phyloP scores from a whole-genome alignment of 2,329 filamentous ascomycete species.

The Aspergillus chevalieri region DNA sequence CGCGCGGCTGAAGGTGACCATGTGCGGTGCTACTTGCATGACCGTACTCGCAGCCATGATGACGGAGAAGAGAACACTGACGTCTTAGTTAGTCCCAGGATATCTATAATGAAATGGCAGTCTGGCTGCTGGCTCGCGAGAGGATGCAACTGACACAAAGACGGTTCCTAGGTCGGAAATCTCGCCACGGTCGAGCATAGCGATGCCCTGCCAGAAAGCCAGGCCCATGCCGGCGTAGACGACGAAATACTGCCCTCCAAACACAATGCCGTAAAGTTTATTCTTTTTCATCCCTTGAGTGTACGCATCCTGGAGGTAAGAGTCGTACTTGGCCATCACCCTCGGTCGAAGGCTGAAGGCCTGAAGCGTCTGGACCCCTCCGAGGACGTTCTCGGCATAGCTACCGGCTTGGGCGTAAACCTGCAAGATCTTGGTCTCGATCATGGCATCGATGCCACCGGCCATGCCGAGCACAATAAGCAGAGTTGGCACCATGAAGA shows the following conservation, averaged over 20 bases:
- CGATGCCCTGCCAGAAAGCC: constrained; percentile 39
- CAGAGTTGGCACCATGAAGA: constrained; percentile 14
- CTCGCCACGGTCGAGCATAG: constrained; percentile 24
- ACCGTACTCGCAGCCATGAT: constrained; percentile 31
- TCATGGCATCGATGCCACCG: constrained; percentile 12
- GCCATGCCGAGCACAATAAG: constrained; percentile 8
- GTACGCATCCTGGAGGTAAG: constrained; percentile 12
- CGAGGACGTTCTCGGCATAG: constrained; percentile 15
- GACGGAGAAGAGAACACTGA: constrained; percentile 20
- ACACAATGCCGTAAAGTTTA: constrained; percentile 13
- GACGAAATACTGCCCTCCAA: constrained; percentile 11
- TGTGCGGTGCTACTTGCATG: constrained; percentile 29
- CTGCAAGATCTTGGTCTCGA: constrained; percentile 15
- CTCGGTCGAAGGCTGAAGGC: constrained; percentile 16
- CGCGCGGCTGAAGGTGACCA: constrained; percentile 35
- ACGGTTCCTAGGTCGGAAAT: constrained; percentile 20
- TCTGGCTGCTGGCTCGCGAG: not conserved
- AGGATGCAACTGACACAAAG: constrained; percentile 16
- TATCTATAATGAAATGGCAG: not conserved
- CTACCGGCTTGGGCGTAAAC: constrained; percentile 14
- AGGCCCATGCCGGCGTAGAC: constrained; percentile 45
- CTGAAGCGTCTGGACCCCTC: constrained; percentile 14
- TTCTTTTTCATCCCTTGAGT: constrained; percentile 12
- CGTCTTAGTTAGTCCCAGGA: not conserved
- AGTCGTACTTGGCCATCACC: constrained; percentile 13